Evolutionary conservation across 495 filamentous ascomycete species (phyloP), one percentile per base, ranked within the genome.

Genomic region (Aspergillus diversus): DNA sequence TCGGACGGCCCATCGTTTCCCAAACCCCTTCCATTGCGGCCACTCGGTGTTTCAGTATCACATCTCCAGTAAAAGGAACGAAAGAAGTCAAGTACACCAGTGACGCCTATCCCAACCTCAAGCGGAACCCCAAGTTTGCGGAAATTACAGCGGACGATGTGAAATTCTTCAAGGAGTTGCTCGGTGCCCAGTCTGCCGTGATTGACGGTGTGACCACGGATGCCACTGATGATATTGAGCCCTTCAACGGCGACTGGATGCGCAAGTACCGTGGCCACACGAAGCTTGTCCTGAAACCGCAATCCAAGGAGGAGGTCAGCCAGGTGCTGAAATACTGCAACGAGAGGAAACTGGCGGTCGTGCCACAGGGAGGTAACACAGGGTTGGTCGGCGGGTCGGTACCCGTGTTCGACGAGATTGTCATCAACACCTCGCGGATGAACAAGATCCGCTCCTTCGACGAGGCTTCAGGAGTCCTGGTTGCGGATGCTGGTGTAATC

Each of bases 191-290:
- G 46, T 90, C 89, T 8, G 92, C 92, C n/a, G 81, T 97, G 48
- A 85, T 97, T 57, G 90, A 97, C 67, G 91, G 91, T 50, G 83
- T 95, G 43, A 89, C 89, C 5, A 75, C 82, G 67, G 87, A 90
- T 70, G 86, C 87, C 17, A 75, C 81, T 0, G 88, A 90, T 63
- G 95, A 99, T 69, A 81, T 98, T 59, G 92, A 94, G 69, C 86
- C 92, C 15, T 98, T 92, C 84, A 99, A 99, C 79, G 86, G 85
- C 66, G 95, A 99, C 79, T 99, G 95, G 95, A 98, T 98, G 96
- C 87, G 91, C 73, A 99, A 99, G 75, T 99, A 97, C 80, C 88
- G 92, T 42, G 95, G 95, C 42, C 93, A 97, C 72, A 87, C 90
- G 56, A 84, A 87, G 59, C 80, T 99, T 8, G 92, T 97, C 8